These are phyloP conservation scores for Penicillium polonicum DNA, from an alignment of 2,329 filamentous ascomycete genomes.

Conservation along the genomic window DNA sequence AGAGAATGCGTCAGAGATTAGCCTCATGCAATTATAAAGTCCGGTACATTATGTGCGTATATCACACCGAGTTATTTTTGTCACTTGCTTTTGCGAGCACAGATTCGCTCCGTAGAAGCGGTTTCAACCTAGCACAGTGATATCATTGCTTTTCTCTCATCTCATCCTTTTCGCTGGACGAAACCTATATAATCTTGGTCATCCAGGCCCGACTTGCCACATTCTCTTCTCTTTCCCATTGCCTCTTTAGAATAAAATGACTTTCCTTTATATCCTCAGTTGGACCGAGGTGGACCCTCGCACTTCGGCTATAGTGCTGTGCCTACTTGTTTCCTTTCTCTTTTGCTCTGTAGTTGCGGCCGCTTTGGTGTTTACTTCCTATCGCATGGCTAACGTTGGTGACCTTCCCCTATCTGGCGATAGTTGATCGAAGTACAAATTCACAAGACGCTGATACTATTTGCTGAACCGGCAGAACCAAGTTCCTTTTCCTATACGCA, in stretches of 20 bases:
- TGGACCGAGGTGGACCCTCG: background rate
- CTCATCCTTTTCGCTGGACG: background rate
- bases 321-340: background rate
- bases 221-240: background rate
- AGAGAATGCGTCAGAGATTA: background rate
- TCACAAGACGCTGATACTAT: background rate
- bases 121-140: background rate
- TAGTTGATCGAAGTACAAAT: background rate
- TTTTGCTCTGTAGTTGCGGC: background rate
- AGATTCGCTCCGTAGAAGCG: background rate
- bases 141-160: background rate
- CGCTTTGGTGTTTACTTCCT: conserved; percentile 15
- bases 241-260: background rate
- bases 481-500: conserved; percentile 11
- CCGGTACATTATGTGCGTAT: conserved; percentile 1
- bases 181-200: background rate
- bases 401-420: background rate
- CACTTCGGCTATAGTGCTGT: background rate
- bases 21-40: conserved; percentile 11
- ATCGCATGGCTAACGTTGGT: conserved; percentile 17
- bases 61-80: conserved; percentile 11
- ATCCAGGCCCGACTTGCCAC: background rate
- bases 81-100: background rate
- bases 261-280: background rate
- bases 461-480: background rate